These are phyloP conservation scores for Albizia julibrissin DNA, from an alignment of 306 rosid genomes.

Conservation along the genomic window DNA sequence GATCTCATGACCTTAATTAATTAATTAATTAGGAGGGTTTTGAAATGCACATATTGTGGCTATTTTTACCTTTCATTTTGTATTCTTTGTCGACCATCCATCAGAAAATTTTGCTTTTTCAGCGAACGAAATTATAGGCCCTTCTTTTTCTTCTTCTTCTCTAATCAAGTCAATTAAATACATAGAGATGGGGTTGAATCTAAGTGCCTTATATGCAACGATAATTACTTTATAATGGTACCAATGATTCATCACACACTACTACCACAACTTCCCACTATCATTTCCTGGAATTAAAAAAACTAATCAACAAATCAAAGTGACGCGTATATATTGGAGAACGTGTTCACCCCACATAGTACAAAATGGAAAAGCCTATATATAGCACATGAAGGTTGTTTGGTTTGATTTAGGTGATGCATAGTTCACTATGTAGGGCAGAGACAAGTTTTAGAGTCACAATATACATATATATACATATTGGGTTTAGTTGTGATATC, in stretches of 20 bases:
- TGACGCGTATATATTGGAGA: constrained; percentile 20
- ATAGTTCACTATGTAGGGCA: constrained; percentile 19
- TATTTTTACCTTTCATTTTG: background rate
- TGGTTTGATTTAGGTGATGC: constrained; percentile 33
- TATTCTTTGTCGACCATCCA: background rate
- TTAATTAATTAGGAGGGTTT: background rate
- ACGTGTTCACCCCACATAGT: constrained; percentile 31
- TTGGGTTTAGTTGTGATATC: background rate
- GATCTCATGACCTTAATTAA: background rate
- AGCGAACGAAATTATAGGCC: background rate
- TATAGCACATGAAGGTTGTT: constrained; percentile 22
- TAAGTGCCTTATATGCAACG: background rate
- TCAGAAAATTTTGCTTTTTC: background rate
- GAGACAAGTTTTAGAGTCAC: constrained; percentile 11
- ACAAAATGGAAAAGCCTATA: constrained; percentile 10
- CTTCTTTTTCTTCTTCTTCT: background rate
- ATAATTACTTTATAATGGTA: background rate
- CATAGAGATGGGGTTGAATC: background rate
- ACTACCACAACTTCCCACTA: background rate
- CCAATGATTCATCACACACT: background rate
- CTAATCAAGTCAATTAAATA: background rate
- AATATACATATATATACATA: background rate
- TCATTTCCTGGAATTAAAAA: background rate
- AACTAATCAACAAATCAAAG: background rate
- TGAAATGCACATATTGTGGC: background rate